These are phyloP conservation scores for Wallacemonas sp. DNA, from an alignment of 208 protist species.

Conservation along the genomic window DNA sequence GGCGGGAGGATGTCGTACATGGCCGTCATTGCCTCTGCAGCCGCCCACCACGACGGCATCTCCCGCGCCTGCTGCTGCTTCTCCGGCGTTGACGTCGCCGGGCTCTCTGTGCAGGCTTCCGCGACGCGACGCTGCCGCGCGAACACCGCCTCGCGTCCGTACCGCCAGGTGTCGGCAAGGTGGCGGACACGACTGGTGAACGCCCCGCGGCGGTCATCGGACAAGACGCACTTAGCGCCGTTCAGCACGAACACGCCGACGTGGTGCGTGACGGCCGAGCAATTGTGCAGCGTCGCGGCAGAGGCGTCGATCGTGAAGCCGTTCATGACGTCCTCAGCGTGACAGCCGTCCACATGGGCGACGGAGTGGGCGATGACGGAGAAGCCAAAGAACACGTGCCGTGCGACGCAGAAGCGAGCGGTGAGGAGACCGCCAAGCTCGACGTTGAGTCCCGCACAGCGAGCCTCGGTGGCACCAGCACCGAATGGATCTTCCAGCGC, in stretches of 20 bases:
- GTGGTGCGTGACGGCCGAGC: slow-evolving; percentile 56
- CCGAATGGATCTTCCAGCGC: not conserved
- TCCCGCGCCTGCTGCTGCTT: slow-evolving; percentile 3
- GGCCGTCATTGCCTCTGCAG: not conserved
- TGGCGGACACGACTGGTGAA: slow-evolving; percentile 33
- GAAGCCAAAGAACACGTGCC: slow-evolving; percentile 72
- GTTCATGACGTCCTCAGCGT: slow-evolving; percentile 67
- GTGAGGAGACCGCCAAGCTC: slow-evolving; percentile 70
- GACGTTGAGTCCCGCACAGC: slow-evolving; percentile 50
- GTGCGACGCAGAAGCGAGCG: slow-evolving; percentile 43
- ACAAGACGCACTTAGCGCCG: slow-evolving; percentile 66
- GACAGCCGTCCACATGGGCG: slow-evolving; percentile 64
- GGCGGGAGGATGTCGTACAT: slow-evolving; percentile 1
- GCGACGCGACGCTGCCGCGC: too few species aligned
- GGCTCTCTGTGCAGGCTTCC: too few species aligned
- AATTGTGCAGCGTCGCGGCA: slow-evolving; percentile 60
- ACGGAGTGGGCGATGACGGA: slow-evolving; percentile 75
- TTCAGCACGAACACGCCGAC: slow-evolving; percentile 69
- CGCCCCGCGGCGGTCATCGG: slow-evolving; percentile 29
- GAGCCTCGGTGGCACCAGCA: not conserved
- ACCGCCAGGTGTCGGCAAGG: slow-evolving; percentile 21
- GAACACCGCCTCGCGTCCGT: slow-evolving; percentile 8
- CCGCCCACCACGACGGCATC: not conserved
- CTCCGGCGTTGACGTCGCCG: too few species aligned
- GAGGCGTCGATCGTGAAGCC: slow-evolving; percentile 82